Conservation (phyloP, 768 basidiomycete species). For the Glaciozyma antarctica region DNA sequence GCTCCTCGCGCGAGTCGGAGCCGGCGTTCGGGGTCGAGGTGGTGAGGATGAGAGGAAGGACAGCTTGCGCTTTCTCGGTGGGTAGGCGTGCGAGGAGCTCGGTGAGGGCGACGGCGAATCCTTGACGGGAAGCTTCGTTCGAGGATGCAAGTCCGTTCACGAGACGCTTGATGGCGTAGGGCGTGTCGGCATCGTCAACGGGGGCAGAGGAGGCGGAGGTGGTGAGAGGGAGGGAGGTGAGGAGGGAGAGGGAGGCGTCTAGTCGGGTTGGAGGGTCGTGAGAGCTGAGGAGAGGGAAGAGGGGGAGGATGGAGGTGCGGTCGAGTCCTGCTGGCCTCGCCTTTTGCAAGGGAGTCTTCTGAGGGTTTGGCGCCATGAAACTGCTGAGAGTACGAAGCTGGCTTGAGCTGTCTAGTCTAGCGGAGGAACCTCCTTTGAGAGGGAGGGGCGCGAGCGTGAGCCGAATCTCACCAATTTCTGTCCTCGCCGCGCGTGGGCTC, state of each 20-base stretch:
- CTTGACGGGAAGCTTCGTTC: conserved; percentile 82
- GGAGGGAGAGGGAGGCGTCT: conserved; percentile 14
- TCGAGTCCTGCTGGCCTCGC: no score
- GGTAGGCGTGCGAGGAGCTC: conserved; percentile 76
- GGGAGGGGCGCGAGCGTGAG: no score
- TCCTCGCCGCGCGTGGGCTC: no score
- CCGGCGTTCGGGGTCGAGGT: conserved; percentile 61
- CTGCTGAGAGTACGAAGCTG: no score
- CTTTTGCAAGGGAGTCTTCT: no score
- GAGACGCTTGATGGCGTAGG: conserved; percentile 80
- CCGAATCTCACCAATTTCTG: no score
- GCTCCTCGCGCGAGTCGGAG: conserved; percentile 82
- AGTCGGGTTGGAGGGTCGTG: conserved; percentile 22
- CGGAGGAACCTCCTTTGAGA: no score
- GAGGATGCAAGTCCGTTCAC: conserved; percentile 82
- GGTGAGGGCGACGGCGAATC: conserved; percentile 90
- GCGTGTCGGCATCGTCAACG: conserved; percentile 52
- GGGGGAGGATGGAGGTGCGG: conserved; percentile 22
- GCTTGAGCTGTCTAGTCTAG: no score
- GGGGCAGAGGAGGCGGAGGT: background rate
- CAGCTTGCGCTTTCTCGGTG: conserved; percentile 53
- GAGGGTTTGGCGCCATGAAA: no score
- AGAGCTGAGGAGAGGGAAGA: conserved; percentile 28
- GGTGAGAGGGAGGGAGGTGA: conserved; percentile 1
- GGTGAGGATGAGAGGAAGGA: conserved; percentile 64